These are phyloP conservation scores for Termitomyces sp. DNA, from an alignment of 1,284 basidiomycete species.

Conservation along the genomic window DNA sequence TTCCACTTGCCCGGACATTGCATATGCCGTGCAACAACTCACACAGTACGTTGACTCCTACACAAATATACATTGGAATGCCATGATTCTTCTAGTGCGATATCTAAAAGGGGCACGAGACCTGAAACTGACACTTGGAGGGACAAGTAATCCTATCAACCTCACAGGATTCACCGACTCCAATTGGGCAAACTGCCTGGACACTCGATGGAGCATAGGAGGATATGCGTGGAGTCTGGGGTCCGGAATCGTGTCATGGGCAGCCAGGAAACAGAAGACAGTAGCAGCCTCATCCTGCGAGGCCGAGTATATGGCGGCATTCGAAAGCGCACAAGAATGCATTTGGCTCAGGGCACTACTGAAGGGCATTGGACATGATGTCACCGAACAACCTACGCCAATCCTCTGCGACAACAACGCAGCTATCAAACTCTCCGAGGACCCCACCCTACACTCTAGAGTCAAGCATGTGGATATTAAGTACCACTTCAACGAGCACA, in stretches of 20 bases:
- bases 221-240: not conserved
- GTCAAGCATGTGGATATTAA: not conserved
- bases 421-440: not conserved
- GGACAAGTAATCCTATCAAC: not conserved
- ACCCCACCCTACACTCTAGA: not conserved
- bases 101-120: not conserved
- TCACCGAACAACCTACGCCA: not conserved
- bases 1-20: constrained; percentile 32
- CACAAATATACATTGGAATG: not conserved
- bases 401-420: not conserved
- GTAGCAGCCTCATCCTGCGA: not conserved
- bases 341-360: not conserved
- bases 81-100: not conserved
- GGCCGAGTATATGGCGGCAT: not conserved
- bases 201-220: not conserved
- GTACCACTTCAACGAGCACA: too few relatives aligned
- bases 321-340: not conserved
- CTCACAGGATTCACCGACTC: not conserved
- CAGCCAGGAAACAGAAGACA: not conserved
- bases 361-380: not conserved
- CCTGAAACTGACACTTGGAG: not conserved
- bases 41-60: not conserved
- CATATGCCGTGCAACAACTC: constrained; percentile 4
- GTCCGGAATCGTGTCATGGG: not conserved
- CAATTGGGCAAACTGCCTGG: not conserved